phyloP scores from a whole-genome alignment of 1,284 basidiomycete genomes.

The Heliocybe sulcata region DNA sequence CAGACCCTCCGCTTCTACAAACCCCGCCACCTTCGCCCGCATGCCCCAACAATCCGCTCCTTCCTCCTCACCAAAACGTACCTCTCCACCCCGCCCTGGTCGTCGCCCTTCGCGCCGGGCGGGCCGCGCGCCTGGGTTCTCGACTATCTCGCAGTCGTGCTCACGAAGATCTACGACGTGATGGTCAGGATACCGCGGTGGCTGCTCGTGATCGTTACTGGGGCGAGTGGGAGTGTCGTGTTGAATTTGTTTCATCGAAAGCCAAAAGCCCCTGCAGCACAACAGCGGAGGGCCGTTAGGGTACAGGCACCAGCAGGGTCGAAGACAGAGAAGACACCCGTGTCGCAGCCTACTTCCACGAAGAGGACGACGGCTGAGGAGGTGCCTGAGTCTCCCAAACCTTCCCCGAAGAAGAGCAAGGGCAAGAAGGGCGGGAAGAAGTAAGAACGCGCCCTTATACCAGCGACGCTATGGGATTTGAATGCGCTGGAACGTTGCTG shows the following conservation, averaged over 20 bases:
- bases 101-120: slow-evolving; percentile 56
- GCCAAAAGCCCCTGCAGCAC: too few species aligned
- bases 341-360: too few species aligned
- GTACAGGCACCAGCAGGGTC: too few species aligned
- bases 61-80: slow-evolving; percentile 59
- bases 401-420: background rate
- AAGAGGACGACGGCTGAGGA: background rate
- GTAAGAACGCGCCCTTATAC: too few species aligned
- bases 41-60: slow-evolving; percentile 47
- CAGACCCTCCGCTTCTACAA: slow-evolving; percentile 68
- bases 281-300: too few species aligned
- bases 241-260: slow-evolving; percentile 45
- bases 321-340: background rate
- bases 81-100: slow-evolving; percentile 54
- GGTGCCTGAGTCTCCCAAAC: background rate
- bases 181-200: slow-evolving; percentile 47
- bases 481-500: too few species aligned
- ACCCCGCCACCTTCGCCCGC: slow-evolving; percentile 51
- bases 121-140: slow-evolving; percentile 65
- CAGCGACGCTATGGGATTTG: too few species aligned
- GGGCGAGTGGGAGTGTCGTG: slow-evolving; percentile 48
- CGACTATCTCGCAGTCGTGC: slow-evolving; percentile 45
- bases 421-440: background rate
- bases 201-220: slow-evolving; percentile 51
- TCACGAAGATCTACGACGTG: slow-evolving; percentile 45